phyloP scores from a whole-genome alignment of 2,329 filamentous ascomycete genomes.

The Monilinia vaccinii-corymbosi region DNA sequence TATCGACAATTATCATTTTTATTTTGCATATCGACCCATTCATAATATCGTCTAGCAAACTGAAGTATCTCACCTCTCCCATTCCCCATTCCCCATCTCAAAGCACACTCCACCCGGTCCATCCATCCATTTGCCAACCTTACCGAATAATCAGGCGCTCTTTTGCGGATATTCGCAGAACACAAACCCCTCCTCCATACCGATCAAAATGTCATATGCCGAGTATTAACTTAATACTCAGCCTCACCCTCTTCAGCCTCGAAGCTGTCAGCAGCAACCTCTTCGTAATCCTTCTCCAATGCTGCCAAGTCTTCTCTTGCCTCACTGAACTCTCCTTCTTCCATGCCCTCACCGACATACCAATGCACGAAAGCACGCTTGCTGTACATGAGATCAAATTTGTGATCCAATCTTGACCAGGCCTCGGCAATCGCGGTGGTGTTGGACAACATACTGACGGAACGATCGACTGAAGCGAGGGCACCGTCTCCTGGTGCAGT shows the following conservation, averaged over 20 bases:
- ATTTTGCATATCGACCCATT: not conserved
- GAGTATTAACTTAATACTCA: conserved; percentile 26
- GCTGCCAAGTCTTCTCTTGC: conserved; percentile 58
- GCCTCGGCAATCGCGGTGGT: conserved; percentile 59
- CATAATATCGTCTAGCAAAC: conserved; percentile 6
- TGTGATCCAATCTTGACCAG: conserved; percentile 55
- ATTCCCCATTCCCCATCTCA: not conserved
- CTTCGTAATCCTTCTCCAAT: conserved; percentile 56
- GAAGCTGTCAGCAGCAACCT: conserved; percentile 47
- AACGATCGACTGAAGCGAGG: conserved; percentile 44
- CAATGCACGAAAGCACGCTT: conserved; percentile 64
- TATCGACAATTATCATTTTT: not conserved
- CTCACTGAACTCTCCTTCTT: conserved; percentile 59
- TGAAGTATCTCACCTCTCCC: not conserved
- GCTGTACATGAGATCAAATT: conserved; percentile 62
- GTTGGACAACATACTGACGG: conserved; percentile 55
- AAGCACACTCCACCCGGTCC: not conserved
- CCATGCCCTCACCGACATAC: conserved; percentile 64
- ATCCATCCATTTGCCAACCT: not conserved
- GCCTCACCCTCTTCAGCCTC: conserved; percentile 41
- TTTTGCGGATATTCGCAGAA: conserved; percentile 11
- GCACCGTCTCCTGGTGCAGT: conserved; percentile 33
- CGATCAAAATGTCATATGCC: not conserved
- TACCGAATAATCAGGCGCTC: conserved; percentile 8
- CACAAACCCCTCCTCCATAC: conserved; percentile 5